Base-by-base conservation (phyloP, 345 rosid genomes). In the Eucalyptus sp. region DNA sequence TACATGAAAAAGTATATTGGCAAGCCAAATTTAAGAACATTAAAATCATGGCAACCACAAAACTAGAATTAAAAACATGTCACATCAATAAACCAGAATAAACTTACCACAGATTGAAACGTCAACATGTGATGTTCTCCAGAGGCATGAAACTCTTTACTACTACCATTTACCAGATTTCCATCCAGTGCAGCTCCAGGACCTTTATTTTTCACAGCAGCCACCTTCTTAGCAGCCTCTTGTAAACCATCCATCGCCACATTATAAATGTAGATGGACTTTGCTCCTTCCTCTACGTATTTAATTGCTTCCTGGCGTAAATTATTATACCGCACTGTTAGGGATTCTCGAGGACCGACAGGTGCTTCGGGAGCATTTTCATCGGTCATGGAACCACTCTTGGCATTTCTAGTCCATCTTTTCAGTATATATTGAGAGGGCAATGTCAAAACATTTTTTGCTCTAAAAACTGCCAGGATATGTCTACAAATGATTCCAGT, bases 351-450 rank as follows among this genome's bases (percentile, higher is more conserved):
- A 91, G 92, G 91, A 90, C 84, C 88, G 85, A 88, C 91, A 24
- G 92, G 85, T 91, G 91, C 84, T 48, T 93, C 95, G 52, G 94
- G 83, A 87, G 91, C 88, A 68, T 29, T 91, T 88, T 93, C 95
- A 37, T 92, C 94, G 68, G 86, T 86, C 48, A 37, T 86, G 91
- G 87, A 89, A 84, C 94, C 94, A 88, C 88, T 91, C 93, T 92
- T 96, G 87, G 97, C 97, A 91, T 94, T 92, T 91, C 96, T 94
- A 71, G 98, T 96, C 99, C 99, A 96, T 90, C 98, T 93, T 91
- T 93, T 96, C 62, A 94, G 90, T 48, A 96, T 31, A 88, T 95
- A 96, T 49, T 92, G 95, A 81, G 95, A 90, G 86, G 99, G 99
- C 86, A 96, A 93, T 27, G 96, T 93, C 87, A 92, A 94, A 86